Percentiles rank a stretch among this genome's conserved stretches.
These are phyloP conservation scores for Penicillium crystallinum DNA, from an alignment of 495 filamentous ascomycete genomes.

Conservation along the genomic window DNA sequence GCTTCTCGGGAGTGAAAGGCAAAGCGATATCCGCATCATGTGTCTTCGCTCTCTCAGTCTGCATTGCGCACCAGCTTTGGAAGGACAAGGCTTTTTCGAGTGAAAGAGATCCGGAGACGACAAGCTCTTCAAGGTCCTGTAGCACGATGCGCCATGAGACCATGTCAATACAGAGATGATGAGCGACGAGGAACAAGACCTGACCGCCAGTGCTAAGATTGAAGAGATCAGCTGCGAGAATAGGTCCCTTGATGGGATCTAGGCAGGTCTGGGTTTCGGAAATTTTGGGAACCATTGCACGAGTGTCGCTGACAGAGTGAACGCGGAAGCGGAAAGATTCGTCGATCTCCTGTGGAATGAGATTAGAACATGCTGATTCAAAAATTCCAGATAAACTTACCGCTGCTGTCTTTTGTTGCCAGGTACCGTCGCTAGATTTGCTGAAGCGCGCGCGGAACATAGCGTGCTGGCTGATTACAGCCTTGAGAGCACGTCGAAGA, in stretches of 20 bases:
- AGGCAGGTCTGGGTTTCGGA: conserved; percentile 38
- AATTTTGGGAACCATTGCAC: conserved; percentile 29
- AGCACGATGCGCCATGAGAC: conserved; percentile 67
- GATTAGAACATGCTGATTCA: background rate
- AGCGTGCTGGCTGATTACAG: conserved; percentile 57
- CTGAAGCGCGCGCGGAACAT: conserved; percentile 66
- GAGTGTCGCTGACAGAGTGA: conserved; percentile 26
- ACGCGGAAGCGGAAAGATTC: conserved; percentile 37
- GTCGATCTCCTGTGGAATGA: conserved; percentile 29
- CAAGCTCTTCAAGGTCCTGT: conserved; percentile 58
- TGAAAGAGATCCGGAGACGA: conserved; percentile 38
- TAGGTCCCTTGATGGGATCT: conserved; percentile 38
- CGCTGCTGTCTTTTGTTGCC: conserved; percentile 39
- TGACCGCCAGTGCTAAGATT: conserved; percentile 48
- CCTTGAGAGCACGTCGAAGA: conserved; percentile 49
- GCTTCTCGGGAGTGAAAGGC: conserved; percentile 30
- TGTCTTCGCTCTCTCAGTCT: conserved; percentile 34
- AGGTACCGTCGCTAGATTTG: conserved; percentile 26
- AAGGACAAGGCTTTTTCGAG: conserved; percentile 52
- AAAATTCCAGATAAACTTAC: conserved; percentile 12
- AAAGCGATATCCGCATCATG: conserved; percentile 19
- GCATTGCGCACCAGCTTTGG: conserved; percentile 55
- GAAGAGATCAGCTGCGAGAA: conserved; percentile 47
- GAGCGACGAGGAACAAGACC: conserved; percentile 58
- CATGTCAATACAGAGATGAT: conserved; percentile 66